These are phyloP conservation scores for Salix brachista DNA, from an alignment of 345 rosid species.

Conservation along the genomic window DNA sequence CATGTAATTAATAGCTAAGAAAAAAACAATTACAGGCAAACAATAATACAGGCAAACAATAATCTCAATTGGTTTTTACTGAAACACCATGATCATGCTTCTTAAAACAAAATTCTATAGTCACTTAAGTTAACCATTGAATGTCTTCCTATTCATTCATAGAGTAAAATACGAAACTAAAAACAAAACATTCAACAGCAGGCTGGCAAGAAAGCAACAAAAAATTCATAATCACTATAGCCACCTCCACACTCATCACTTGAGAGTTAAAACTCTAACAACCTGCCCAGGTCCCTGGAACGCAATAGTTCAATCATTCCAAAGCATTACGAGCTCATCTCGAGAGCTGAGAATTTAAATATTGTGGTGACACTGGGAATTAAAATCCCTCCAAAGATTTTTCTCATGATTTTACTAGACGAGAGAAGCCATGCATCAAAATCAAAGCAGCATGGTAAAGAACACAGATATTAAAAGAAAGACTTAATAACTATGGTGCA, in stretches of 20 bases:
- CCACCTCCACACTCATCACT: too few species aligned
- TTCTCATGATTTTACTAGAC: background rate
- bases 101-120: background rate
- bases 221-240: background rate
- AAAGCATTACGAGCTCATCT: background rate
- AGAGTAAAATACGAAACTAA: background rate
- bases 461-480: fast-evolving
- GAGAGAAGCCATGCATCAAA: background rate
- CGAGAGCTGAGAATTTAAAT: background rate
- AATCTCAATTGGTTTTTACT: background rate
- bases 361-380: background rate
- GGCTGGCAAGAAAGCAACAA: background rate
- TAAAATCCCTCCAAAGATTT: background rate
- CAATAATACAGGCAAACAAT: background rate
- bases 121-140: background rate
- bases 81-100: background rate
- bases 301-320: background rate
- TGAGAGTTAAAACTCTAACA: background rate
- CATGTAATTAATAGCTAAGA: background rate
- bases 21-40: background rate
- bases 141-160: background rate
- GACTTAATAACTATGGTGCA: background rate
- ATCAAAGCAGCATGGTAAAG: background rate
- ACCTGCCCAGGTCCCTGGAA: background rate
- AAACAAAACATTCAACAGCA: background rate